A percentile compares a stretch with the other conserved stretches of the same genome.
phyloP scores from a whole-genome alignment of 306 rosid genomes.

The Glycine latifolia region DNA sequence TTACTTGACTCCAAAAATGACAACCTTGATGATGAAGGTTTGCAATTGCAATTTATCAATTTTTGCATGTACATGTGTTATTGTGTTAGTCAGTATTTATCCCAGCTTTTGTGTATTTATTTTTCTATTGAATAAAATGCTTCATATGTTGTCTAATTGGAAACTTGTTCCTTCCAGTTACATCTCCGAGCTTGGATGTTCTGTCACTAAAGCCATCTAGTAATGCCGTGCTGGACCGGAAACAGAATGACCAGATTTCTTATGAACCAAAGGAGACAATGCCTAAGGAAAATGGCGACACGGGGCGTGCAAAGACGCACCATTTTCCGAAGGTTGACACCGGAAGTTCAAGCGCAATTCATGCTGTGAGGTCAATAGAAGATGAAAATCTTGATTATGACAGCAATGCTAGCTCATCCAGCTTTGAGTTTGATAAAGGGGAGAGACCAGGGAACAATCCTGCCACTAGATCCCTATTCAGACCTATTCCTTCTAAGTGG shows the following conservation, averaged over 20 bases:
- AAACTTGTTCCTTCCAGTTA: constrained; percentile 58
- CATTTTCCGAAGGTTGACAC: constrained; percentile 59
- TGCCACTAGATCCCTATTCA: constrained; percentile 63
- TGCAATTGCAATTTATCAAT: constrained; percentile 12
- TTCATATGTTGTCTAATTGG: constrained; percentile 25
- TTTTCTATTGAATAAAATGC: neutral
- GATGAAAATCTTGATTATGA: constrained; percentile 93
- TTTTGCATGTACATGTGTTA: constrained; percentile 11
- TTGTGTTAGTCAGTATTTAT: neutral
- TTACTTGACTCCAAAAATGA: constrained; percentile 61
- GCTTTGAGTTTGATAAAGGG: constrained; percentile 95
- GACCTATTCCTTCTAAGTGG: constrained; percentile 95
- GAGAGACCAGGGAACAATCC: constrained; percentile 71
- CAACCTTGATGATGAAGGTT: constrained; percentile 80
- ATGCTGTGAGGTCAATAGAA: constrained; percentile 66
- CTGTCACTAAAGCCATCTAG: constrained; percentile 50
- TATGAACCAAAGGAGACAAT: constrained; percentile 56
- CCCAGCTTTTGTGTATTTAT: neutral
- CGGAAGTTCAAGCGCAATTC: constrained; percentile 71
- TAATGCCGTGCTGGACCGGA: constrained; percentile 42
- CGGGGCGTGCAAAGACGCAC: constrained; percentile 53
- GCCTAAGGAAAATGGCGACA: constrained; percentile 56
- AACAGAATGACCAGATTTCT: constrained; percentile 46
- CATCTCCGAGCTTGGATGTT: constrained; percentile 67
- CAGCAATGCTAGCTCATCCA: constrained; percentile 96